Base-by-base conservation (phyloP, 345 rosid species). In the Citrus maxima region DNA sequence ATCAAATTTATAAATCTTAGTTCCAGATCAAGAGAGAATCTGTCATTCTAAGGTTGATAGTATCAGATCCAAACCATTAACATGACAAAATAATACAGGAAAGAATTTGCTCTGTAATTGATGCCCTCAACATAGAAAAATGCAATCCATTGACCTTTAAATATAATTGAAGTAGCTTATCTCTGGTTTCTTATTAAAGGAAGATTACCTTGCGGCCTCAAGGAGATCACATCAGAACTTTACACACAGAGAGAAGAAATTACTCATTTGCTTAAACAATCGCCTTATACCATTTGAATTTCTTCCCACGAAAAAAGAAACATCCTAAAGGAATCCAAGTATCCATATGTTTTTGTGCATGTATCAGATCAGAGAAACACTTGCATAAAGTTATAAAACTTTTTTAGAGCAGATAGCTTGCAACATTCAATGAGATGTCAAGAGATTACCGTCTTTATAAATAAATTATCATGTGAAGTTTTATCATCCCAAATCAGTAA, bases 401-500 rank as follows among this genome's bases (percentile, higher is more conserved):
- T 30, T 24, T 3, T 18, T 19, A 13, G 22, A 49, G 21, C 25
- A 8, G 37, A 51, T 21, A 5, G 37, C 4, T 68, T 71, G 70
- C 46, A 24, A 30, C 46, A 67, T 58, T 51, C 28, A 73, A 34
- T 69, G 12, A 56, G 56, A 76, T 71, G 12, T 51, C 46, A 27
- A 2, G 54, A 80, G 25, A 42, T 8, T 86, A 90, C 93, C 82
- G 88, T 92, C 82, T 88, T 92, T 65, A 92, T 67, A 10, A 85
- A 87, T 22, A 83, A 77, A 71, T 84, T 92, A 86, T 92, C 88
- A 58, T 90, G 96, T 0, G 96, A 92, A 75, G 96, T 92, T 80
- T 90, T 92, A 67, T 92, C 93, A 38, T 92, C 96, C 96, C 93
- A 92, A 46, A 92, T 77, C 58, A 92, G 80, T 86, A 91, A 2